Evolutionary conservation across 331 rosid genomes (phyloP).

Genomic region (Stylosanthes scabra): DNA sequence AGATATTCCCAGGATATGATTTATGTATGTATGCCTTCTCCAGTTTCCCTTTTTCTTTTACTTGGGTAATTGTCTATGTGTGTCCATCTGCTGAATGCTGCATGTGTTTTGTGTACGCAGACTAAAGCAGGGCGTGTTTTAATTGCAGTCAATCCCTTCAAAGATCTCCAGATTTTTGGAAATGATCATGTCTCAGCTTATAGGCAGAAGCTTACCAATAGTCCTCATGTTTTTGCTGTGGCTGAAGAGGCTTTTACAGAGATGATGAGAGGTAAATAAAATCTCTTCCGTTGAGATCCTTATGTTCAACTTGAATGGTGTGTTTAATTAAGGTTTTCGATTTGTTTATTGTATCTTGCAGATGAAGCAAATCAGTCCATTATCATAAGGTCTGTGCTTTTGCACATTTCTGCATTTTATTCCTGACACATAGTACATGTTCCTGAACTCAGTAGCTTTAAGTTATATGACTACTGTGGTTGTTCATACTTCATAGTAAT

Average conservation of each 20-base stretch:
- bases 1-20: constrained; percentile 76
- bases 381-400: constrained; percentile 75
- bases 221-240: constrained; percentile 76
- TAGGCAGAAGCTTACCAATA: constrained; percentile 55
- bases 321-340: constrained; percentile 40
- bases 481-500: constrained; percentile 23
- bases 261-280: constrained; percentile 75
- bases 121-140: constrained; percentile 91
- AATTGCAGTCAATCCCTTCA: constrained; percentile 84
- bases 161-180: constrained; percentile 64
- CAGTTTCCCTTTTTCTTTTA: constrained; percentile 9
- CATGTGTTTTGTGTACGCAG: constrained; percentile 56
- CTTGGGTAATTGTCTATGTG: constrained; percentile 28
- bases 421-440: constrained; percentile 27
- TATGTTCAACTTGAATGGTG: constrained; percentile 31
- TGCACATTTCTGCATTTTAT: constrained; percentile 28
- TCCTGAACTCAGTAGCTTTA: constrained; percentile 19
- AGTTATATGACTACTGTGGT: constrained; percentile 4
- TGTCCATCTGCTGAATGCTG: constrained; percentile 35
- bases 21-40: constrained; percentile 67
- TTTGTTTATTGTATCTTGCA: constrained; percentile 56
- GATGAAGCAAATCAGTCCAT: constrained; percentile 87
- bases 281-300: constrained; percentile 17
- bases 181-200: constrained; percentile 58
- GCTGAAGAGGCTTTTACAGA: constrained; percentile 72